Evolutionary conservation across 2,329 filamentous ascomycete genomes (phyloP), one percentile per base, ranked within the genome.

Genomic region (Penicillium psychrosexuale): DNA sequence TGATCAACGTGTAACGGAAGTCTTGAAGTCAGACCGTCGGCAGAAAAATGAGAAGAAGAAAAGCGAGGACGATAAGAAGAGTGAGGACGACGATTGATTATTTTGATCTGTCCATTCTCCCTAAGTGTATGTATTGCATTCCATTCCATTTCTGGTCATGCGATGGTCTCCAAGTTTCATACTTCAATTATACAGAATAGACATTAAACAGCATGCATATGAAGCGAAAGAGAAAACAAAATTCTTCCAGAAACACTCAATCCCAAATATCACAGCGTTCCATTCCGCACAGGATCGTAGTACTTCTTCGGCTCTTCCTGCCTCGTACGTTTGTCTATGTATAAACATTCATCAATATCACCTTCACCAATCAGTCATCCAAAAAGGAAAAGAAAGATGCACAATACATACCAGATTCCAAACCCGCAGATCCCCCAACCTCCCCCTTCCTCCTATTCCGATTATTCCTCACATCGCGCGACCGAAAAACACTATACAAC

Each of bases 1-100:
- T 1, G 83, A 87, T 64, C 81, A 88, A 60, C 75, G 72, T 53
- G 81, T 84, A 19, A 77, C 75, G 2, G 73, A 82, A 58, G 81
- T 79, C 7, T 65, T 84, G 57, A 77, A 76, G 58, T 74, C 83
- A 37, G 78, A 83, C 30, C 64, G 79, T 24, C 69, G 71, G 33
- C 68, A 76, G 49, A 73, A 74, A 55, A 68, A 75, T 39, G 69
- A 64, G 40, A 65, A 64, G 34, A 68, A 61, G 61, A 52, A 69
- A 65, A 55, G 45, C n/a, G 28, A 33, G 1, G 52, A 30, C 22
- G 55, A 58, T 15, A 51, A 69, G 68, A 53, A 68, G 55, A 47
- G 61, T 49, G 47, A 64, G 12, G 68, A 75, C 6, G 73, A 69
- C 8, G 63, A 65, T 17, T 56, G 63, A 65, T 55, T 27, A 9